These are phyloP conservation scores for Neonectria neomacrospora DNA, from an alignment of 2,329 filamentous ascomycete genomes.

Conservation along the genomic window DNA sequence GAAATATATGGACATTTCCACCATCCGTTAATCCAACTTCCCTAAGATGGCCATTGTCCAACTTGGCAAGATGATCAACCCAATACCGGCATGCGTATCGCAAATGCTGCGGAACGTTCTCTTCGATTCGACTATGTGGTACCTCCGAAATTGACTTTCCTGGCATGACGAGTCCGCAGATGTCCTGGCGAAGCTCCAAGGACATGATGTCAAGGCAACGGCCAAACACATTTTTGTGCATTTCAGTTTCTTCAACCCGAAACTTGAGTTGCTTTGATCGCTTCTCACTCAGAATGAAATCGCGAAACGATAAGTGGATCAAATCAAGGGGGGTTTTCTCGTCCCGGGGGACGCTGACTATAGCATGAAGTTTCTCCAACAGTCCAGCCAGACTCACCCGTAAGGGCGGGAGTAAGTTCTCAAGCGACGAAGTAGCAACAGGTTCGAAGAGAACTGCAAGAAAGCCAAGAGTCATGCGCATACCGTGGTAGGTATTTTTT, in stretches of 20 bases:
- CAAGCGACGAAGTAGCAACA: too few relatives aligned
- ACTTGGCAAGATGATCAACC: constrained; percentile 13
- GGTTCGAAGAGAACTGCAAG: constrained; percentile 10
- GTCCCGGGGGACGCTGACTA: constrained; percentile 5
- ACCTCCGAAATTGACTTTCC: constrained; percentile 4
- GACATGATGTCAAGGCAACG: constrained; percentile 16
- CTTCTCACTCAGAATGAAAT: constrained; percentile 13
- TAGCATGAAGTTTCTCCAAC: background rate
- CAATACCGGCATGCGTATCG: constrained; percentile 18
- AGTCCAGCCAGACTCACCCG: too few relatives aligned
- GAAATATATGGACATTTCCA: too few relatives aligned
- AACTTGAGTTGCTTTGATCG: background rate
- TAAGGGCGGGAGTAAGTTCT: too few relatives aligned
- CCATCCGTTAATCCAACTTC: too few relatives aligned
- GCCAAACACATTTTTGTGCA: background rate
- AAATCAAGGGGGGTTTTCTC: constrained; percentile 1
- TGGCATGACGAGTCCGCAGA: background rate
- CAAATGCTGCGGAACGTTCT: background rate
- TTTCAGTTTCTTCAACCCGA: background rate
- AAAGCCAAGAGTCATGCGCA: too few relatives aligned
- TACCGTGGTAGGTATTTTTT: too few relatives aligned
- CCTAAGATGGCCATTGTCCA: too few relatives aligned
- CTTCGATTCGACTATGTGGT: background rate
- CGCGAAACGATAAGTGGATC: constrained; percentile 20
- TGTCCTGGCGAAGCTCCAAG: constrained; percentile 8